These are phyloP conservation scores for Metschnikowia vanudenii DNA, from an alignment of 805 yeast species.

Conservation along the genomic window DNA sequence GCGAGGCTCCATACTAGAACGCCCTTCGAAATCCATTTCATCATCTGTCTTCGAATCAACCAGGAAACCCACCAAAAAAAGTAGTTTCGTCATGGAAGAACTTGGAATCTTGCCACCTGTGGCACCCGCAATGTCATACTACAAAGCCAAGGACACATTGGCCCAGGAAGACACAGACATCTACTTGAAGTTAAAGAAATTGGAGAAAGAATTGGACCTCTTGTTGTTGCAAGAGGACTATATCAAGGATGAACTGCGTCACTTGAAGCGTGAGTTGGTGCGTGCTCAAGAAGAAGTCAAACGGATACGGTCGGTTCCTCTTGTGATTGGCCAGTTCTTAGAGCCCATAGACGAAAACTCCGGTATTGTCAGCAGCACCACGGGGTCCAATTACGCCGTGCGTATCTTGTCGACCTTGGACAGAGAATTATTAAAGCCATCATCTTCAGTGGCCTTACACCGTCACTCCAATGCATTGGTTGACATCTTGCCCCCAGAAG, in stretches of 20 bases:
- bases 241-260: constrained; percentile 97
- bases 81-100: constrained; percentile 31
- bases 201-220: constrained; percentile 87
- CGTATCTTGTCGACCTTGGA: constrained; percentile 92
- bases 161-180: constrained; percentile 55
- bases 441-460: constrained; percentile 94
- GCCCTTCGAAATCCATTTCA: neutral
- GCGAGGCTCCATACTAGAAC: constrained; percentile 1
- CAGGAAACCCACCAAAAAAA: neutral
- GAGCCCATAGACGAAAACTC: constrained; percentile 97
- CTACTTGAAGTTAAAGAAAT: constrained; percentile 78
- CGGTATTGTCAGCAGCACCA: constrained; percentile 95
- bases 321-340: constrained; percentile 95
- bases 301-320: constrained; percentile 94
- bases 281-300: constrained; percentile 99
- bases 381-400: constrained; percentile 96
- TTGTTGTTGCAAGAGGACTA: constrained; percentile 89
- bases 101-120: constrained; percentile 29
- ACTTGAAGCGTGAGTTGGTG: constrained; percentile 86
- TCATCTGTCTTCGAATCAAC: neutral
- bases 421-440: constrained; percentile 89
- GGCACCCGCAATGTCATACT: constrained; percentile 15
- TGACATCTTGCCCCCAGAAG: constrained; percentile 97
- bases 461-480: constrained; percentile 98
- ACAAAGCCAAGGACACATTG: constrained; percentile 11